Conservation (phyloP, 805 yeast genomes). For the Jamesozyma lodderae region DNA sequence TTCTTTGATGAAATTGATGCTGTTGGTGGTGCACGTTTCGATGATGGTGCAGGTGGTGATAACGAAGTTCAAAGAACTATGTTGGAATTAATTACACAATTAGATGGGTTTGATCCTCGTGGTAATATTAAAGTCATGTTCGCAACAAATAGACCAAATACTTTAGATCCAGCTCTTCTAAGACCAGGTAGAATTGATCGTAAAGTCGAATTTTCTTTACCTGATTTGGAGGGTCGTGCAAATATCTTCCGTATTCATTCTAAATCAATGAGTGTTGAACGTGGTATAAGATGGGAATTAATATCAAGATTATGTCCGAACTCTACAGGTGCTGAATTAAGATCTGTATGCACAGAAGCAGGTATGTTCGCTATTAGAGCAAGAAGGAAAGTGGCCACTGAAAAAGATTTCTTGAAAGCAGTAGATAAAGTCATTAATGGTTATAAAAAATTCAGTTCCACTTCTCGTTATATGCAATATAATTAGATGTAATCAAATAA, state of each 20-base stretch:
- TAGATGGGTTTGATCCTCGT: conserved; percentile 97
- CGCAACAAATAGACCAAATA: conserved; percentile 97
- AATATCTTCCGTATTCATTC: conserved; percentile 95
- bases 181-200: conserved; percentile 99
- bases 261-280: conserved; percentile 94
- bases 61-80: conserved; percentile 98
- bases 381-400: conserved; percentile 95
- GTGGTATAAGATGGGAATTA: conserved; percentile 97
- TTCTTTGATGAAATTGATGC: conserved; percentile 99
- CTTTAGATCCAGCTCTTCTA: conserved; percentile 92
- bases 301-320: conserved; percentile 96
- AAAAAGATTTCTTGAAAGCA: conserved; percentile 94
- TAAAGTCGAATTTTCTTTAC: conserved; percentile 92
- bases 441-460: conserved; percentile 92
- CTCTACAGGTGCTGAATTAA: conserved; percentile 95
- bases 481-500: conserved; percentile 37
- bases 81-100: conserved; percentile 95
- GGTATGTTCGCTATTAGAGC: conserved; percentile 99
- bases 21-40: conserved; percentile 99
- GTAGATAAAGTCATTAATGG: conserved; percentile 99
- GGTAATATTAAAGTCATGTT: conserved; percentile 99
- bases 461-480: conserved; percentile 98
- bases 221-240: conserved; percentile 96
- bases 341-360: conserved; percentile 98
- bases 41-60: conserved; percentile 99